These are phyloP conservation scores for Cladosporium sp. DNA, from an alignment of 2,329 filamentous ascomycete genomes.

Conservation along the genomic window DNA sequence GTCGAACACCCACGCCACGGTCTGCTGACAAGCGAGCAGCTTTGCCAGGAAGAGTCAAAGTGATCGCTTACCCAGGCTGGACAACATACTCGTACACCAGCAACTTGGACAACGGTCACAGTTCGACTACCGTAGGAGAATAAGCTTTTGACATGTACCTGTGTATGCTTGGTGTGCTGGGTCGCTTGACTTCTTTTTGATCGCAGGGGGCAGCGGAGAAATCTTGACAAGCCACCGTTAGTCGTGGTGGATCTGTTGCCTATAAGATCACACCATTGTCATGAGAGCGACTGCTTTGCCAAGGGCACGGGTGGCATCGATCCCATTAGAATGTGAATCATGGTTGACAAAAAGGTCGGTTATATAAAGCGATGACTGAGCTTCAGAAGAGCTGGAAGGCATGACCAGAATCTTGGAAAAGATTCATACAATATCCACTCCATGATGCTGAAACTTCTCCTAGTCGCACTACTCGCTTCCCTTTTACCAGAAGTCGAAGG, in stretches of 20 bases:
- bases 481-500: slow-evolving; percentile 3
- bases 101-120: not conserved
- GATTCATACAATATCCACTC: not conserved
- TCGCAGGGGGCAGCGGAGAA: too few species aligned
- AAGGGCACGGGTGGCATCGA: not conserved
- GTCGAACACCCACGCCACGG: not conserved
- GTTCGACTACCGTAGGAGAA: not conserved
- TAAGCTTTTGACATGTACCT: not conserved
- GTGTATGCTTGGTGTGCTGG: not conserved
- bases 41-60: not conserved
- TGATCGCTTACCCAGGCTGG: not conserved
- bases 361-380: not conserved
- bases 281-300: not conserved
- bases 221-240: not conserved
- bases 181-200: too few species aligned
- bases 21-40: not conserved
- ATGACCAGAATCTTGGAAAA: not conserved
- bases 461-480: not conserved
- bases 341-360: not conserved
- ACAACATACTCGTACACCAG: not conserved
- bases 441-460: slow-evolving; percentile 1
- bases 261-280: slow-evolving; percentile 7
- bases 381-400: too few species aligned
- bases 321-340: not conserved
- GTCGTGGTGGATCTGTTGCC: not conserved